phyloP scores from a whole-genome alignment of 2,329 filamentous ascomycete genomes.

The Microcyclosporella mali region DNA sequence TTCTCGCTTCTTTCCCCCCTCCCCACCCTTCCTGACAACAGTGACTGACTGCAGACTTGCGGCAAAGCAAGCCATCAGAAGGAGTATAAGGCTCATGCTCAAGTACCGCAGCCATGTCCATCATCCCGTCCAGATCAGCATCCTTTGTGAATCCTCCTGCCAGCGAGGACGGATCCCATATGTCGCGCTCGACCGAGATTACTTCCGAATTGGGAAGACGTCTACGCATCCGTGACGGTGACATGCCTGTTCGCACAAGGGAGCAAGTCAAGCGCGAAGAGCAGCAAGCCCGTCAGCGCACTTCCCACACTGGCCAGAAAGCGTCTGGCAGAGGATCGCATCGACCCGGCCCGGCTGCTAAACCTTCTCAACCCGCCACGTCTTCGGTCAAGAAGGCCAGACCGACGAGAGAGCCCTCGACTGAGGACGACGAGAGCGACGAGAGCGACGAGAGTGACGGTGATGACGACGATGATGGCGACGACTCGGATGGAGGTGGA shows the following conservation, averaged over 20 bases:
- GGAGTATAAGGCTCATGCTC: no score
- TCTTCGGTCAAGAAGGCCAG: constrained; percentile 4
- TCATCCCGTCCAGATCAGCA: constrained; percentile 5
- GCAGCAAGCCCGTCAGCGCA: not conserved
- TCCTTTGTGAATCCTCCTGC: not conserved
- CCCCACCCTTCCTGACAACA: not conserved
- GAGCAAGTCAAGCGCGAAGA: constrained; percentile 11
- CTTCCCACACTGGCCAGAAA: no score
- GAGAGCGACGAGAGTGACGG: constrained; percentile 6
- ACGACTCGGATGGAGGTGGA: not conserved
- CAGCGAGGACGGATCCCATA: constrained; percentile 9
- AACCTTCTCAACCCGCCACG: not conserved
- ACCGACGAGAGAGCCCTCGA: not conserved
- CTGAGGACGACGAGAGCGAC: not conserved
- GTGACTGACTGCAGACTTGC: not conserved
- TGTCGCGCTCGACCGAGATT: constrained; percentile 15
- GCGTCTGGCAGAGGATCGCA: not conserved
- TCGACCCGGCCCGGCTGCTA: not conserved
- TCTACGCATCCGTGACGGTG: constrained; percentile 5
- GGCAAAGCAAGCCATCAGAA: constrained; percentile 3
- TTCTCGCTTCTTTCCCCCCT: not conserved
- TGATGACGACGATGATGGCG: constrained; percentile 5
- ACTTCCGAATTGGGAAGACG: constrained; percentile 16
- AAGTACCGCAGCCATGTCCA: not conserved
- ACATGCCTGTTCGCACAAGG: constrained; percentile 15